Percentiles rank a stretch among this genome's conserved stretches.
Conservation (phyloP, 345 rosid species). For the Odontarrhena argentea region DNA sequence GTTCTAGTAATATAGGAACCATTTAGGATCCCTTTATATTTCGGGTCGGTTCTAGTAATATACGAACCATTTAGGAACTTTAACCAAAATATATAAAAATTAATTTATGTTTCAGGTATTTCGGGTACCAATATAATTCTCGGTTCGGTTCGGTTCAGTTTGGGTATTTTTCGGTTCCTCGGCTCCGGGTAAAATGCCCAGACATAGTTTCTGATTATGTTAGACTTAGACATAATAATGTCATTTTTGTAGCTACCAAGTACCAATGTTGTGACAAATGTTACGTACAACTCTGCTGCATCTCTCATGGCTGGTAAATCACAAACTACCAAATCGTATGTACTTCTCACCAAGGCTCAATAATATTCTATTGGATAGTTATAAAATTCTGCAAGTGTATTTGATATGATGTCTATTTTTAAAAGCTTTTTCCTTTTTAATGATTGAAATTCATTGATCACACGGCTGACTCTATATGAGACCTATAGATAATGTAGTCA, state of each 20-base stretch:
- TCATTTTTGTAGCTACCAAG: constrained; percentile 23
- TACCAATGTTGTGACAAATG: constrained; percentile 36
- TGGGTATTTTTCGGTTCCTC: too few relatives aligned
- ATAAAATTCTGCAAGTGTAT: too few relatives aligned
- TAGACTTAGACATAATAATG: constrained; percentile 13
- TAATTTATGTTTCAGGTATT: too few relatives aligned
- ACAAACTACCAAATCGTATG: constrained; percentile 18
- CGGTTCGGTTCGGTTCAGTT: too few relatives aligned
- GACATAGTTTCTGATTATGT: background rate
- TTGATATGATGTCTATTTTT: background rate
- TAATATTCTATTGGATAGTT: background rate
- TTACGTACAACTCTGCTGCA: constrained; percentile 35
- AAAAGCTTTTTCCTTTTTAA: background rate
- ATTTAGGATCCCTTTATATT: too few relatives aligned
- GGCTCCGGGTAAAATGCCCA: too few relatives aligned
- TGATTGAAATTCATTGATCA: background rate
- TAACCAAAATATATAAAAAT: too few relatives aligned
- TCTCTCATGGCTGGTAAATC: constrained; percentile 16
- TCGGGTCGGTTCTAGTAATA: too few relatives aligned
- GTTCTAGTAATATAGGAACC: too few relatives aligned
- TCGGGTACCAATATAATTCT: too few relatives aligned
- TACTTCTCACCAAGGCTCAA: background rate
- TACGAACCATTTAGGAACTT: too few relatives aligned
- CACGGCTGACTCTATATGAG: background rate
- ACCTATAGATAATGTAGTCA: constrained; percentile 22